Evolutionary conservation across 164 flowering plant species (phyloP).

Genomic region (Umbellularia californica): DNA sequence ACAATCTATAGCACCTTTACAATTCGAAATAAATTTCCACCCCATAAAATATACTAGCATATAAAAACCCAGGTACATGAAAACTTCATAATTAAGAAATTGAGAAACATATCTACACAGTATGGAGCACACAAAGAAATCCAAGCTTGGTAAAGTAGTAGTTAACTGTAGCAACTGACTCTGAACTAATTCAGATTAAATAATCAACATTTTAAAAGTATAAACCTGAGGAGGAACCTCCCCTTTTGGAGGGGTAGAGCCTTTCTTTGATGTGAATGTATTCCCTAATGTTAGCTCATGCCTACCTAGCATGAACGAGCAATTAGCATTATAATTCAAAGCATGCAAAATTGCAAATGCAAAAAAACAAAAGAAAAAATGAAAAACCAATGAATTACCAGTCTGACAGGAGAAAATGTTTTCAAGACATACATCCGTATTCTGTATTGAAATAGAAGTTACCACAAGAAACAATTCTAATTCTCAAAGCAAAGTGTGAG

Average conservation of each 20-base stretch:
- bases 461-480: not conserved
- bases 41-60: too few relatives aligned
- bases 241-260: constrained; percentile 51
- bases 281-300: constrained; percentile 79
- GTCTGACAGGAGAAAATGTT: not conserved
- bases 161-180: not conserved
- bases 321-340: constrained; percentile 4
- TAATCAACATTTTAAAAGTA: not conserved
- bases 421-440: not conserved
- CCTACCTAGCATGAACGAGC: constrained; percentile 55
- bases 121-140: too few relatives aligned
- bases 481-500: not conserved
- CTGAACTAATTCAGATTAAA: not conserved
- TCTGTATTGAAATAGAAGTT: not conserved
- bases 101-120: too few relatives aligned
- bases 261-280: constrained; percentile 48
- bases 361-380: not conserved
- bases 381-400: not conserved
- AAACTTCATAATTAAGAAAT: too few relatives aligned
- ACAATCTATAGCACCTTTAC: too few relatives aligned
- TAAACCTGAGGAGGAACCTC: constrained; percentile 91
- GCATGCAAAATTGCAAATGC: not conserved
- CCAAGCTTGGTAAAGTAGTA: not conserved
- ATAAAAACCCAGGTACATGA: too few relatives aligned
- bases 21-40: too few relatives aligned